Evolutionary conservation across 352 stramenopile species (phyloP).

Genomic region (Phytopythium cucurbitacearum): DNA sequence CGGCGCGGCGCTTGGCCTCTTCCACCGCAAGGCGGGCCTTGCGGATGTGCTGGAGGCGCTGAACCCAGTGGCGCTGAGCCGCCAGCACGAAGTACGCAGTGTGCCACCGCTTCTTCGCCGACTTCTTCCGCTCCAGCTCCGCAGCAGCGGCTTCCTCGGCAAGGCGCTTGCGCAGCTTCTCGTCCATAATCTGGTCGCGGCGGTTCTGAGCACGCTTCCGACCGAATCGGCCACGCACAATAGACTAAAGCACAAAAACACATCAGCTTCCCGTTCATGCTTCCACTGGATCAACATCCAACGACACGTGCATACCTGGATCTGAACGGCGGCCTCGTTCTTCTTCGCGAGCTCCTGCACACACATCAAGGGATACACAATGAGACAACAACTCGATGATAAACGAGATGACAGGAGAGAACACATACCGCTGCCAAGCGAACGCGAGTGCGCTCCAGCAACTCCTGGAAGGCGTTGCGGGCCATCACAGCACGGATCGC

Average conservation of each 20-base stretch:
- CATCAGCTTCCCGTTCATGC: too few relatives aligned
- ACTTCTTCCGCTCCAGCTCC: slow-evolving; percentile 65
- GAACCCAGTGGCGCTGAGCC: slow-evolving; percentile 78
- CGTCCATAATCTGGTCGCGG: slow-evolving; percentile 62
- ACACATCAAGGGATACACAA: background rate
- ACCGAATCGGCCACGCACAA: slow-evolving; percentile 79
- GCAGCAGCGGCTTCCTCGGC: slow-evolving; percentile 63
- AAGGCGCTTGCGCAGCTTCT: slow-evolving; percentile 76
- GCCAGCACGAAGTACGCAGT: slow-evolving; percentile 58
- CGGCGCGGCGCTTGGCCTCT: slow-evolving; percentile 63
- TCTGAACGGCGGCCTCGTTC: slow-evolving; percentile 56
- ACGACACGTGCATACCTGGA: slow-evolving; percentile 34
- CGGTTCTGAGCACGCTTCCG: slow-evolving; percentile 69
- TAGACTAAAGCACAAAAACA: slow-evolving; percentile 15
- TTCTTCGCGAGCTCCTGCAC: slow-evolving; percentile 29
- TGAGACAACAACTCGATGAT: background rate
- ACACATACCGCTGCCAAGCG: slow-evolving; percentile 29
- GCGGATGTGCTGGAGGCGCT: slow-evolving; percentile 77
- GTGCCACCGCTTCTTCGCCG: slow-evolving; percentile 76
- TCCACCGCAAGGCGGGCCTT: slow-evolving; percentile 76
- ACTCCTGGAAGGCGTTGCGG: slow-evolving; percentile 62
- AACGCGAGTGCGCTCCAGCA: slow-evolving; percentile 48
- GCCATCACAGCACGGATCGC: slow-evolving; percentile 62
- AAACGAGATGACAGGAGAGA: background rate
- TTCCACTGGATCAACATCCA: background rate